These are phyloP conservation scores for Parastagonospora avenae DNA, from an alignment of 2,329 filamentous ascomycete species.

Conservation along the genomic window DNA sequence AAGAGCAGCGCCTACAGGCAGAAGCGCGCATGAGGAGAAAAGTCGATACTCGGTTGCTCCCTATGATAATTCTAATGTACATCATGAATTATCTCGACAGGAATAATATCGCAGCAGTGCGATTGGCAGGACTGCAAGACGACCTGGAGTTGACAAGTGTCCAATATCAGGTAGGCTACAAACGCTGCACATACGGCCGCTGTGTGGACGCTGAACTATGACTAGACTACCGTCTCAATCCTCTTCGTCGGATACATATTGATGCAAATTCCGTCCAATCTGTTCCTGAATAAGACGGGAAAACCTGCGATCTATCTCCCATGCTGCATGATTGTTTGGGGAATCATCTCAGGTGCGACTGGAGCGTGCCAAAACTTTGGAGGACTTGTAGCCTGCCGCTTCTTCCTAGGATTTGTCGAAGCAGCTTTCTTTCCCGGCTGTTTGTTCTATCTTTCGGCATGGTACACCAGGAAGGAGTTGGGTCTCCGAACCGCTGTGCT, in stretches of 20 bases:
- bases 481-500: constrained; percentile 69
- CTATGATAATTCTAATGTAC: constrained; percentile 74
- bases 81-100: constrained; percentile 71
- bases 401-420: constrained; percentile 60
- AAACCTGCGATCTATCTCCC: constrained; percentile 49
- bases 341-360: constrained; percentile 47
- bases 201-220: background rate
- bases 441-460: constrained; percentile 66
- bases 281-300: constrained; percentile 51
- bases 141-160: constrained; percentile 62
- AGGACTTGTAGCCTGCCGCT: constrained; percentile 55
- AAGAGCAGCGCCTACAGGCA: constrained; percentile 57
- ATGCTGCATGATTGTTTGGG: constrained; percentile 50
- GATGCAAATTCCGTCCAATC: constrained; percentile 51
- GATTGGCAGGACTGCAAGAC: constrained; percentile 64
- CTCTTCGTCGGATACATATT: constrained; percentile 57
- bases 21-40: constrained; percentile 70
- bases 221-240: constrained; percentile 10
- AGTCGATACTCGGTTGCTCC: constrained; percentile 71
- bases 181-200: background rate
- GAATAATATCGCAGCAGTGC: constrained; percentile 71
- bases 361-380: constrained; percentile 52
- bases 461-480: constrained; percentile 74
- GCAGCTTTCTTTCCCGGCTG: constrained; percentile 62
- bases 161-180: constrained; percentile 60